Conservation (phyloP, 2,329 filamentous ascomycete species). For the Xylaria sp. region DNA sequence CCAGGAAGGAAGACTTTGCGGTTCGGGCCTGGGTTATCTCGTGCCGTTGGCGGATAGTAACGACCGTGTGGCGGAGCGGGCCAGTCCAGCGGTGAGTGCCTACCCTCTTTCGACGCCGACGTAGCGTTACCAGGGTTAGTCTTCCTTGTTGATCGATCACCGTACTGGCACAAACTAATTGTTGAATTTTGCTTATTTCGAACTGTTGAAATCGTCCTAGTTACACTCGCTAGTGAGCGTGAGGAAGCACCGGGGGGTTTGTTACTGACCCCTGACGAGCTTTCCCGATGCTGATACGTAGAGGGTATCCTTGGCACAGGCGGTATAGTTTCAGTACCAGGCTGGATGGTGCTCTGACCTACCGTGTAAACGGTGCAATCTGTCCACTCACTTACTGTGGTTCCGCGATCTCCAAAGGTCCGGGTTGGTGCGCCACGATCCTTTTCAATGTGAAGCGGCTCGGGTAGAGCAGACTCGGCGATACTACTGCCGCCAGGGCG, state of each 20-base stretch:
- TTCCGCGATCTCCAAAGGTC: background rate
- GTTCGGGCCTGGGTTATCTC: slow-evolving; percentile 11
- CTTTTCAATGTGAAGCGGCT: slow-evolving; percentile 34
- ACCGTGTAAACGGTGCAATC: slow-evolving; percentile 40
- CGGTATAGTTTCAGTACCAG: slow-evolving; percentile 24
- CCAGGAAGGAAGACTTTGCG: slow-evolving; percentile 31
- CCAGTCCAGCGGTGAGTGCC: slow-evolving; percentile 26
- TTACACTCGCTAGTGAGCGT: background rate
- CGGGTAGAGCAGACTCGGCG: slow-evolving; percentile 38
- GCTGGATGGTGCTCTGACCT: slow-evolving; percentile 1
- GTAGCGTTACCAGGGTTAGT: background rate
- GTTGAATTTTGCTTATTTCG: background rate
- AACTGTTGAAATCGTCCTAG: background rate
- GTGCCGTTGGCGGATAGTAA: background rate
- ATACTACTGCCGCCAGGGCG: slow-evolving; percentile 18
- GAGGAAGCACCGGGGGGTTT: background rate
- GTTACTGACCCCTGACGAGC: background rate
- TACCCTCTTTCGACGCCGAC: slow-evolving; percentile 2
- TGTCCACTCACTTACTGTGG: slow-evolving; percentile 38
- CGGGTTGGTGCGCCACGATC: slow-evolving; percentile 5
- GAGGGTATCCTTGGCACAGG: slow-evolving; percentile 41
- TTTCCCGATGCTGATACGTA: slow-evolving; percentile 10
- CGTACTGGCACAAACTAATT: background rate
- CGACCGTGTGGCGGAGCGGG: slow-evolving; percentile 28
- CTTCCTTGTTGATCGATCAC: background rate